Base-by-base conservation (phyloP, 176 grass and related monocot species). In the Miscanthus lutarioriparius region DNA sequence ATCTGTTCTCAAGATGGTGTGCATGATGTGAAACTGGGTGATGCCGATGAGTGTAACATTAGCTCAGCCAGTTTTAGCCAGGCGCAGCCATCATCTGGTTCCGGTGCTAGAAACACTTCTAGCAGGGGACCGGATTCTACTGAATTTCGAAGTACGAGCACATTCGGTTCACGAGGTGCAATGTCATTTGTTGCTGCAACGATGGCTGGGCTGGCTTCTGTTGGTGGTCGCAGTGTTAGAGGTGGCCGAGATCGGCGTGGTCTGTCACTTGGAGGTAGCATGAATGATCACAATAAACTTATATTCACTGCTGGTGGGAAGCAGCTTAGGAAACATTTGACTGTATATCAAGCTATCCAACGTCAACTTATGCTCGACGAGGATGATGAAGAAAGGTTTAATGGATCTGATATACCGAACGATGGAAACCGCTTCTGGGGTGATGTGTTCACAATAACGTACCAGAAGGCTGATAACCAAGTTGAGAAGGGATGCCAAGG, bases 111-210 rank as follows among this genome's bases (percentile, higher is more conserved):
- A 87, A 90, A 89, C 86, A 75, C 76, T 48, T 89, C 87, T 45
- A 66, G 37, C 61, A 87, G 85, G 82, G 88, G 73, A 33, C 23
- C 76, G 28, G 88, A 87, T 78, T 68, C 89, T 81, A 63, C 83
- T 78, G 94, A 97, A 48, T 90, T 92, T 53, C 88, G 82, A 81
- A 84, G 72, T 76, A 80, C 84, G 49, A 88, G 82, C 64, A 66
- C 85, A 58, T 97, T 97, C 81, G 92, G 88, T 72, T 91, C 92
- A 70, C 85, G 89, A 67, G 95, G 92, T 62, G 94, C 94, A 47
- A 93, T 97, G 95, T 93, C 95, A 75, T 94, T 97, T 91, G 95
- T 90, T 83, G 90, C 95, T 84, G 92, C 92, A 10, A 93, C 95
- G 14, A 94, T 97, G 95, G 88, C 95, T 89, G 95, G 95, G 40